These are phyloP conservation scores for Spiromastix sp. DNA, from an alignment of 2,329 filamentous ascomycete genomes.

Conservation along the genomic window DNA sequence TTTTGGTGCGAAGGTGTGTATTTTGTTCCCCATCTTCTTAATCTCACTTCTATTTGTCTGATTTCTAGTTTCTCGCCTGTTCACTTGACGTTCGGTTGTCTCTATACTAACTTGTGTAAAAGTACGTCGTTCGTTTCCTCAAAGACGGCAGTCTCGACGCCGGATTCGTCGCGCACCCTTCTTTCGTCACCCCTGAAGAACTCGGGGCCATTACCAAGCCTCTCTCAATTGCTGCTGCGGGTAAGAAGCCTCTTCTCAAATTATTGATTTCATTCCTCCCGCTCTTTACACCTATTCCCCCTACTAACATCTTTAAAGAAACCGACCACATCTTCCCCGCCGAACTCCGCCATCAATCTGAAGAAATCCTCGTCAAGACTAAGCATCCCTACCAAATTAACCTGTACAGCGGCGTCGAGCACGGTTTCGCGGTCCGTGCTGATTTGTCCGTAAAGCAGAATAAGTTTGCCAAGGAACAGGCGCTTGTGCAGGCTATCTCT, in stretches of 20 bases:
- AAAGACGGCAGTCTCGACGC: slow-evolving; percentile 53
- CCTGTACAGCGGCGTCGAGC: slow-evolving; percentile 56
- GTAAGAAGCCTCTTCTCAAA: slow-evolving; percentile 19
- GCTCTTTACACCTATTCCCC: not conserved
- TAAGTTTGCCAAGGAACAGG: slow-evolving; percentile 63
- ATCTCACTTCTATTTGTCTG: not conserved
- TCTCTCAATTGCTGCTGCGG: slow-evolving; percentile 52
- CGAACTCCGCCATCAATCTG: slow-evolving; percentile 48
- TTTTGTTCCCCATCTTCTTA: not conserved
- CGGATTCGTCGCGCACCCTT: slow-evolving; percentile 67
- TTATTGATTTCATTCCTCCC: not conserved
- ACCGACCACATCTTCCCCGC: slow-evolving; percentile 47
- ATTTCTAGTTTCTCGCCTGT: too few relatives aligned
- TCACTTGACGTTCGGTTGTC: too few relatives aligned
- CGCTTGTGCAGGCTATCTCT: slow-evolving; percentile 60
- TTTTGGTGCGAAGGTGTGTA: slow-evolving; percentile 57
- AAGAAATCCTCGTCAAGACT: slow-evolving; percentile 43
- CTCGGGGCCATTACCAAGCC: slow-evolving; percentile 56
- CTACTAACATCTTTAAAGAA: slow-evolving; percentile 28
- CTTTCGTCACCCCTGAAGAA: slow-evolving; percentile 59
- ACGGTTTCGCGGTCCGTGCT: slow-evolving; percentile 62
- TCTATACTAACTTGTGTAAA: slow-evolving; percentile 1
- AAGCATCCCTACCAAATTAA: slow-evolving; percentile 60
- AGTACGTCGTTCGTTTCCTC: slow-evolving; percentile 62
- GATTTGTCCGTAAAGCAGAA: slow-evolving; percentile 45